These are phyloP conservation scores for Plenodomus biglobosus DNA, from an alignment of 2,329 filamentous ascomycete species.

Conservation along the genomic window DNA sequence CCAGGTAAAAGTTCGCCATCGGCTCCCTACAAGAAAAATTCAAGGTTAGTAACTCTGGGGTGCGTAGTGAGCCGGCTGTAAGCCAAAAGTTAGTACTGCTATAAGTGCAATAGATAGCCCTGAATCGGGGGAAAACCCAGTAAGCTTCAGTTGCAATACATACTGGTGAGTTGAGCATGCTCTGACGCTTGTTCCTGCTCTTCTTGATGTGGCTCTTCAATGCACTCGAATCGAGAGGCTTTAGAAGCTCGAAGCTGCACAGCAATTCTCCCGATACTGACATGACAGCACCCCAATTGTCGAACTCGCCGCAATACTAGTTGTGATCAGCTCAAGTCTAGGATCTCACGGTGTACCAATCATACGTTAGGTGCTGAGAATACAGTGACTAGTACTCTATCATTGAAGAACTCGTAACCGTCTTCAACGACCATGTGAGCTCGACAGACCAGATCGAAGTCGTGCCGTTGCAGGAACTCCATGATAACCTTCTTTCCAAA, in stretches of 20 bases:
- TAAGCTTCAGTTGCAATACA: constrained; percentile 48
- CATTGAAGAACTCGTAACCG: constrained; percentile 98
- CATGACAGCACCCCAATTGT: constrained; percentile 99
- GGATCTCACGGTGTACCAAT: not conserved
- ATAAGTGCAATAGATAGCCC: constrained; percentile 30
- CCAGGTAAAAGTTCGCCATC: constrained; percentile 10
- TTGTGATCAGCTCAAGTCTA: constrained; percentile 16
- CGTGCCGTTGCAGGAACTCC: constrained; percentile 89
- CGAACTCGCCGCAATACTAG: constrained; percentile 96
- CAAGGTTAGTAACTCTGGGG: constrained; percentile 53
- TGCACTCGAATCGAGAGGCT: constrained; percentile 92
- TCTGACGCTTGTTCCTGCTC: constrained; percentile 89
- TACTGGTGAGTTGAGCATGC: constrained; percentile 95
- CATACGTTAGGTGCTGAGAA: constrained; percentile 96
- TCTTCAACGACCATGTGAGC: constrained; percentile 99
- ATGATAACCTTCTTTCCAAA: constrained; percentile 98
- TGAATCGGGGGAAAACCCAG: constrained; percentile 15
- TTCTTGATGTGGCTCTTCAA: constrained; percentile 99
- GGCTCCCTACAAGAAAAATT: constrained; percentile 23
- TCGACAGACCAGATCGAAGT: constrained; percentile 95
- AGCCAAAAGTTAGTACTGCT: constrained; percentile 34
- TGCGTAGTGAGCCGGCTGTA: constrained; percentile 53
- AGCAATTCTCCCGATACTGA: constrained; percentile 90
- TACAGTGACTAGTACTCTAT: constrained; percentile 90
- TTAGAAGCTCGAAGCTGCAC: constrained; percentile 95